Conservation (phyloP, 2,329 filamentous ascomycete species). For the Aspergillus sp. region DNA sequence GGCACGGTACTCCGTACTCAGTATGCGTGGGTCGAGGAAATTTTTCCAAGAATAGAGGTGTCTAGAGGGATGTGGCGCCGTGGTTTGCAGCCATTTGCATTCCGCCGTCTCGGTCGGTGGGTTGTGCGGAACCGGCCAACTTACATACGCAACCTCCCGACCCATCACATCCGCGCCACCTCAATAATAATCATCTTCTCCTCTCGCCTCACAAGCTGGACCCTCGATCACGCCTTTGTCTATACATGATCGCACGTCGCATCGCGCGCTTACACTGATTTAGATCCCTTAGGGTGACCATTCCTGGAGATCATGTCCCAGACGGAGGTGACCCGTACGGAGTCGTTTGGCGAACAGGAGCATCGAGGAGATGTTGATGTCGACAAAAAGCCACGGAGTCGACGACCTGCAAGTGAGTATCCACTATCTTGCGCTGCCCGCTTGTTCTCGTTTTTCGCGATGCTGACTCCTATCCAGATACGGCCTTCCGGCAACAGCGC, state of each 20-base stretch:
- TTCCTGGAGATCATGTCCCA: conserved; percentile 40
- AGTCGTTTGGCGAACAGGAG: conserved; percentile 45
- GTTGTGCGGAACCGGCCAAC: too few species aligned
- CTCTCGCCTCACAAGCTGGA: not conserved
- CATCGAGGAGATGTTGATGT: conserved; percentile 34
- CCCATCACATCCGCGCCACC: too few species aligned
- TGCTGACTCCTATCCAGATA: conserved; percentile 59
- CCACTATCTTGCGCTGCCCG: conserved; percentile 1
- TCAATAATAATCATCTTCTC: too few species aligned
- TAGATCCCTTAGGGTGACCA: not conserved
- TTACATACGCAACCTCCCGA: too few species aligned
- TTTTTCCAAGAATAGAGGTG: too few species aligned
- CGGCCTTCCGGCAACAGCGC: conserved; percentile 93
- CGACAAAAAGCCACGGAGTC: conserved; percentile 83
- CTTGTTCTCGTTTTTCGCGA: conserved; percentile 7
- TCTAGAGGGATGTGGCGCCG: too few species aligned
- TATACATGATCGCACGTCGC: not conserved
- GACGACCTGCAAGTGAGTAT: conserved; percentile 77
- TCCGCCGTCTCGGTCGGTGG: too few species aligned
- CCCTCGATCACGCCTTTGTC: not conserved
- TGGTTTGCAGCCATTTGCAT: too few species aligned
- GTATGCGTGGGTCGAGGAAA: too few species aligned
- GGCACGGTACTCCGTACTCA: too few species aligned
- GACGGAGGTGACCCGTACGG: conserved; percentile 37
- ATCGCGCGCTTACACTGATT: not conserved